Conservation (phyloP, 2,329 filamentous ascomycete genomes). For the Neurospora crassa region DNA sequence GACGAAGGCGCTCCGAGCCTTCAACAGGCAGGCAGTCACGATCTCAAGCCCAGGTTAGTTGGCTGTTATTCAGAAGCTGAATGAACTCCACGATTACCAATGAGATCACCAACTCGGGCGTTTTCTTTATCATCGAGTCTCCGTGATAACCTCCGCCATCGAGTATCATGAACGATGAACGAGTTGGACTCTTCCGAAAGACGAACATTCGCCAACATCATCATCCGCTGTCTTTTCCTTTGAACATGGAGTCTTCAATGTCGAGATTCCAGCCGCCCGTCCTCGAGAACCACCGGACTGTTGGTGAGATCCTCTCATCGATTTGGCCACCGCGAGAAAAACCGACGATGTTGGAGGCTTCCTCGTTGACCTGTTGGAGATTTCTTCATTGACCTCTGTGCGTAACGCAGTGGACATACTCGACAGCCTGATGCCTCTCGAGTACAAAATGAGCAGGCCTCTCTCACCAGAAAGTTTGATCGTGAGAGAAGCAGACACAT, state of each 20-base stretch:
- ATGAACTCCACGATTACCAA: neutral
- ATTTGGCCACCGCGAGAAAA: neutral
- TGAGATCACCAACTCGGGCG: neutral
- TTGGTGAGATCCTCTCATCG: neutral
- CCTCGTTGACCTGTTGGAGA: neutral
- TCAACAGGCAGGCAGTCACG: neutral
- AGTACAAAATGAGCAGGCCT: neutral
- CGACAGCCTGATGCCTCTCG: neutral
- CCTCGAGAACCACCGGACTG: neutral
- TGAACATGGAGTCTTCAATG: neutral
- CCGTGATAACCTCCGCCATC: neutral
- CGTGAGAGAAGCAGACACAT: neutral
- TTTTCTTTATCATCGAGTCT: neutral
- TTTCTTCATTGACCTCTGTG: neutral
- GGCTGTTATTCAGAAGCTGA: no score
- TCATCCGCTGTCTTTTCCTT: neutral
- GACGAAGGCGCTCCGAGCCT: neutral
- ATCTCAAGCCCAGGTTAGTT: no score
- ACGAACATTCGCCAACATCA: neutral
- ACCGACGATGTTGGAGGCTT: neutral
- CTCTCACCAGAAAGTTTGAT: neutral
- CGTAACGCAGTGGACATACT: neutral
- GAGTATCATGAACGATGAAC: neutral
- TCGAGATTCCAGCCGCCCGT: neutral
- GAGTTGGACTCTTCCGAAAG: neutral